Evolutionary conservation across 306 rosid species (phyloP), one percentile per base, ranked within the genome.

Genomic region (Rosa rugosa): DNA sequence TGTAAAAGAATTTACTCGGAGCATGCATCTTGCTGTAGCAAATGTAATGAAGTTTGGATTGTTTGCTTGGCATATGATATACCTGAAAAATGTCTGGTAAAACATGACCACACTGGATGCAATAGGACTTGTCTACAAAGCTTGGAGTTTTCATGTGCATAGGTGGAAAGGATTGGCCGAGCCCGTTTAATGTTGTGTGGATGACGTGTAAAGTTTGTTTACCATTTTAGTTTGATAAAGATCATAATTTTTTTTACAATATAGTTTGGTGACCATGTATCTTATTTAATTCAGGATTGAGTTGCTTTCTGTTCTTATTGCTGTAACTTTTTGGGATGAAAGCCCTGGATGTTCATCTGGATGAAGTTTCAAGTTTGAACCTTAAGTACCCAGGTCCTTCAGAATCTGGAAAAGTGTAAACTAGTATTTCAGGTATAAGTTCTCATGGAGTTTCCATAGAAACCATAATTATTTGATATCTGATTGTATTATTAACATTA

Each of bases 261-360:
- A 53, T 70, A 75, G 64, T 60, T 59, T 62, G 75, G 77, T 83
- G 86, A 83, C 84, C 69, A 80, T 83, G 72, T 54, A 83, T 80
- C 77, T 83, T 80, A 71, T 83, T 76, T 79, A 66, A 80, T 83
- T 83, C 84, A 83, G 86, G 86, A 83, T 76, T 83, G 81, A 71
- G 72, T 80, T 70, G 86, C 79, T 83, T 83, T 83, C 81, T 83
- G 79, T 83, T 83, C 83, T 83, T 71, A 75, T 77, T 82, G 82
- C 85, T 82, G 82, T 82, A 75, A 79, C 86, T 79, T 79, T 79
- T 83, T 79, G 70, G 86, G 83, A 83, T 74, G 83, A 83, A 79
- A 79, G 86, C 86, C 82, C 64, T 83, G 85, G 85, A 57, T 77
- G 85, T 82, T 78, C 83, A 70, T 77, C 77, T 60, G 80, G 77